Evolutionary conservation across 768 basidiomycete species (phyloP).

Genomic region (Chalciporus sphaerocephalus): DNA sequence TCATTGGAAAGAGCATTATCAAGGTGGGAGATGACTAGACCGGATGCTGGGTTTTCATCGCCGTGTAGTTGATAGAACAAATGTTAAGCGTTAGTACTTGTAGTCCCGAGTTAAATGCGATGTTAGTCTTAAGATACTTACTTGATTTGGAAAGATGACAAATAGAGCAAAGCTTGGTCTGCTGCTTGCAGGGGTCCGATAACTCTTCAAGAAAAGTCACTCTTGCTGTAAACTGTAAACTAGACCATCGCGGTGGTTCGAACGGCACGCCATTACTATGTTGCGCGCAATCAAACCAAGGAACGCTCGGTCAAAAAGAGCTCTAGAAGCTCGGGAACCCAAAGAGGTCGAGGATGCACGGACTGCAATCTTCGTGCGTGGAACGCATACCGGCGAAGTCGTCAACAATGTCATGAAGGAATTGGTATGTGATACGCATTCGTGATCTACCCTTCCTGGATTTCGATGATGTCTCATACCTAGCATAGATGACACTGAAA

Average conservation of each 20-base stretch:
- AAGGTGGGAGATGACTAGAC: neutral
- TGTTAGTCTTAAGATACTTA: too few relatives aligned
- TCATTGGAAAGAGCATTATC: neutral
- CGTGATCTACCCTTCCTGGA: neutral
- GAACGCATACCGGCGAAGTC: slow-evolving; percentile 79
- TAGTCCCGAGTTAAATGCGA: too few relatives aligned
- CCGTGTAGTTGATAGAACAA: too few relatives aligned
- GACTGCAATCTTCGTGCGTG: slow-evolving; percentile 85
- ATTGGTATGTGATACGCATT: slow-evolving; percentile 50
- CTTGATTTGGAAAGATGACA: too few relatives aligned
- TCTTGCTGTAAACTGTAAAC: too few relatives aligned
- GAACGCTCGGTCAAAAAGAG: slow-evolving; percentile 94
- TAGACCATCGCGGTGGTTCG: too few relatives aligned
- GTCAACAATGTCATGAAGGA: slow-evolving; percentile 84
- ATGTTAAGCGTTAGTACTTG: too few relatives aligned
- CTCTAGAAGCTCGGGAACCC: slow-evolving; percentile 76
- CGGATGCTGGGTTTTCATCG: too few relatives aligned
- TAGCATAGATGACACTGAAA: slow-evolving; percentile 82
- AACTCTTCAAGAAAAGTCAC: too few relatives aligned
- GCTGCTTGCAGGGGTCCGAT: too few relatives aligned
- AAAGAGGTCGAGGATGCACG: slow-evolving; percentile 88
- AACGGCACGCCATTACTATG: slow-evolving; percentile 12
- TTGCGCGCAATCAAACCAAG: slow-evolving; percentile 65
- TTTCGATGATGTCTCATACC: neutral
- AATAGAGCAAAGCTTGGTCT: neutral